Base-by-base conservation (phyloP, 2,329 filamentous ascomycete species). In the Sporothrix inflata region DNA sequence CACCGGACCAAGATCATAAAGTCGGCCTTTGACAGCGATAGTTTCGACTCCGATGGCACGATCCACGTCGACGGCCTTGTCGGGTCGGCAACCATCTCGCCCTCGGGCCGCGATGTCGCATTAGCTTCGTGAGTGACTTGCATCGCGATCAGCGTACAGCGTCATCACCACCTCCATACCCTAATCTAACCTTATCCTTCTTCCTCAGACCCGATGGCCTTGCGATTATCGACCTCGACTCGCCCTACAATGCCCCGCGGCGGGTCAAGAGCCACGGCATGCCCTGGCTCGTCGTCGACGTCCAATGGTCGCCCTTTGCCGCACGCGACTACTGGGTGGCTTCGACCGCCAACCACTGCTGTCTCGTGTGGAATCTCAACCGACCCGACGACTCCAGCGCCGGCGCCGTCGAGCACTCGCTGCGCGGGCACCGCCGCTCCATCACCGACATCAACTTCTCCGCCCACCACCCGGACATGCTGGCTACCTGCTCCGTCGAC, bases 361-460 rank as follows among this genome's bases (percentile, higher is more conserved):
- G 94, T 24, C 85, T 98, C 68, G 93, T 98, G 24, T 98, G 94
- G 94, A 98, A 98, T 80, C 84, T 98, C 73, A 93, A 92, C 75
- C 87, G 94, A 79, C 87, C 89, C 73, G 91, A 93, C 76, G 92
- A 95, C 76, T 92, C 92, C 0, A 83, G 84, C 34, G 85, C 87
- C 7, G 89, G 89, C 2, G 88, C 90, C 53, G 94, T 98, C 74
- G 93, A 98, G 80, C 92, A 95, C 80, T 94, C 94, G 14, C 86
- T 98, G 16, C 92, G 97, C 77, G 94, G 91, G 1, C 94, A 82
- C 80, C 93, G 89, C 61, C 88, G 95, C 75, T 94, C 94, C 74
- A 98, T 98, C 76, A 98, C 94, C 8, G 94, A 98, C 79, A 94
- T 98, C 80, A 98, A 98, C 80, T 98, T 97, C 81, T 97, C 94